phyloP scores from a whole-genome alignment of 78 protist genomes.

The Dictyostelium citrinum region DNA sequence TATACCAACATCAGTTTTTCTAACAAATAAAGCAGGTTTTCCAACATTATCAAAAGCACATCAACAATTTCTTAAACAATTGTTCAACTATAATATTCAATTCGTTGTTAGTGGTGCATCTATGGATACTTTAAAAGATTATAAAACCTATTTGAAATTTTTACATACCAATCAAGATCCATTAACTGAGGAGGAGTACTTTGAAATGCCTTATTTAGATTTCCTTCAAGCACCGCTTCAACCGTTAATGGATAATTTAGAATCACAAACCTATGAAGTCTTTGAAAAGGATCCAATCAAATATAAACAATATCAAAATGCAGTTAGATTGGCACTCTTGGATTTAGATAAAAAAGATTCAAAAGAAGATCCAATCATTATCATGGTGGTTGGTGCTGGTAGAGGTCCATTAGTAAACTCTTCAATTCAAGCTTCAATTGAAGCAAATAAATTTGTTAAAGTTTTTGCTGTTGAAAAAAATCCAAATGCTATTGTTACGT shows the following conservation, averaged over 20 bases:
- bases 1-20: slow-evolving; percentile 82
- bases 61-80: slow-evolving; percentile 53
- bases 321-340: slow-evolving; percentile 11
- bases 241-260: slow-evolving; percentile 96
- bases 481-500: slow-evolving; percentile 96
- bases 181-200: slow-evolving; percentile 1
- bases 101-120: slow-evolving; percentile 26
- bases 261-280: slow-evolving; percentile 94
- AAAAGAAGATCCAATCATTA: background rate
- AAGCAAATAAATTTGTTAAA: background rate
- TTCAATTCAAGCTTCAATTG: slow-evolving; percentile 65
- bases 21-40: slow-evolving; percentile 81
- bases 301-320: slow-evolving; percentile 85
- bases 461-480: slow-evolving; percentile 98
- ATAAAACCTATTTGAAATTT: background rate
- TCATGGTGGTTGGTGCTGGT: slow-evolving; percentile 99
- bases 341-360: background rate
- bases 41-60: slow-evolving; percentile 88
- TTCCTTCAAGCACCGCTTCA: slow-evolving; percentile 62
- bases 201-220: slow-evolving; percentile 66
- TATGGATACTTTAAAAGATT: slow-evolving; percentile 12
- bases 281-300: slow-evolving; percentile 97
- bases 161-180: slow-evolving; percentile 45
- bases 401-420: slow-evolving; percentile 97
- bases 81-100: slow-evolving; percentile 55